Evolutionary conservation across 2,329 filamentous ascomycete species (phyloP), one percentile per base, ranked within the genome.

Genomic region (Epichloe gansuensis): DNA sequence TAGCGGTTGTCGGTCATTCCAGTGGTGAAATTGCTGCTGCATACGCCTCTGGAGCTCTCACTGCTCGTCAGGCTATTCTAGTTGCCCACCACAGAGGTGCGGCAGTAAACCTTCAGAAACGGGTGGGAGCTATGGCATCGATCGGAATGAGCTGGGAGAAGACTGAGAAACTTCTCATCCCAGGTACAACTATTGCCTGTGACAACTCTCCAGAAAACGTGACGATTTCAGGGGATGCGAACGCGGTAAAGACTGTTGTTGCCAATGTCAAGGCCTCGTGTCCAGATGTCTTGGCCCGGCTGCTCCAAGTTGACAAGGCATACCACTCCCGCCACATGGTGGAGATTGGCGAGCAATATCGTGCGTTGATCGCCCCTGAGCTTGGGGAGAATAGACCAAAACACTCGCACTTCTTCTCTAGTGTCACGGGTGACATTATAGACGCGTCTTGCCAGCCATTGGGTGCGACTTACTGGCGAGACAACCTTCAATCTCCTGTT

Each of bases 21-120:
- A 64, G 60, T 5, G 69, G 70, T 2, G 68, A 71, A 51, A 70
- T 71, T n/a, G 67, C 63, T 0, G 69, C 66, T 8, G 69, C 68
- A 0, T 72, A 69, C 2, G 17, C 17, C 17, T 21, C 17, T 21
- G 17, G 17, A 21, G 17, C 17, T 21, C 17, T 21, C 17, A 21
- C 17, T 4, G 52, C 57, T 5, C 47, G 60, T 45, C 59, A 65
- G 7, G 68, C 68, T 1, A 64, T 67, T 23, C 54, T 57, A 6
- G 55, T 67, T 9, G 63, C 68, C 0, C 71, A 66, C 53, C 64
- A 64, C 50, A 63, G 70, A 4, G 69, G 68, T 4, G 23, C 51
- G 4, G 47, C 51, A 27, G 50, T 48, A 3, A 54, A 51, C 13
- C 13, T 43, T 43, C 47, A 56, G 17, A 39, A 48, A 2, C 46